phyloP scores from a whole-genome alignment of 1,139 yeast species.

The Saccharomyces hybrid region DNA sequence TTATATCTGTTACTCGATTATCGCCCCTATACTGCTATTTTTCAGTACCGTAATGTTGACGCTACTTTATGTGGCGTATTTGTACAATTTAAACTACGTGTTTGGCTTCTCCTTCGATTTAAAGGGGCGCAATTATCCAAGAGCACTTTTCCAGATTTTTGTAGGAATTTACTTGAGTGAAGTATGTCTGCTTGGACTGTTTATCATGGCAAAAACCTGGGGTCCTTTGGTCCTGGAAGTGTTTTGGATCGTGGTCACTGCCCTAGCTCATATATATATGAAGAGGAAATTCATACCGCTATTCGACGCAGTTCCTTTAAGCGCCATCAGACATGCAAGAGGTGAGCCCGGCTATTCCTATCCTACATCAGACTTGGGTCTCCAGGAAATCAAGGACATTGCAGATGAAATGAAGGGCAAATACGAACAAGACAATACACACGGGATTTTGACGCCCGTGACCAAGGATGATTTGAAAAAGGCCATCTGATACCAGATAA shows the following conservation, averaged over 20 bases:
- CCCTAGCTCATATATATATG: conserved; percentile 47
- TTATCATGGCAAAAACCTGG: conserved; percentile 66
- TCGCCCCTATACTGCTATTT: conserved; percentile 66
- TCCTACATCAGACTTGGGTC: conserved; percentile 57
- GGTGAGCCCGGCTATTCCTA: conserved; percentile 38
- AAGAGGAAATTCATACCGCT: conserved; percentile 53
- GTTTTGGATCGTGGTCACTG: conserved; percentile 44
- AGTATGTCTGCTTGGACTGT: conserved; percentile 55
- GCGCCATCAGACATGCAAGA: conserved; percentile 54
- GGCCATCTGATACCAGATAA: conserved; percentile 20
- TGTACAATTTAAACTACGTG: conserved; percentile 51
- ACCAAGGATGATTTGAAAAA: conserved; percentile 31
- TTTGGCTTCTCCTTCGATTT: conserved; percentile 48
- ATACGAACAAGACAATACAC: conserved; percentile 23
- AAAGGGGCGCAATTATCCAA: conserved; percentile 60
- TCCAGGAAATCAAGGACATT: conserved; percentile 45
- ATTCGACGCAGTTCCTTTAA: conserved; percentile 64
- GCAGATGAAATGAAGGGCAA: conserved; percentile 37
- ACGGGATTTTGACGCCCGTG: conserved; percentile 27
- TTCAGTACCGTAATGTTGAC: conserved; percentile 55
- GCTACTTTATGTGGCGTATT: conserved; percentile 53
- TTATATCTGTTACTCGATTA: conserved; percentile 62
- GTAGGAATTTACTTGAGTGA: conserved; percentile 61
- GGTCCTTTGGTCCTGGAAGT: conserved; percentile 62
- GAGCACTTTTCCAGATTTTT: conserved; percentile 57